These are phyloP conservation scores for Volvariella surrecta DNA, from an alignment of 1,284 basidiomycete genomes.

Conservation along the genomic window DNA sequence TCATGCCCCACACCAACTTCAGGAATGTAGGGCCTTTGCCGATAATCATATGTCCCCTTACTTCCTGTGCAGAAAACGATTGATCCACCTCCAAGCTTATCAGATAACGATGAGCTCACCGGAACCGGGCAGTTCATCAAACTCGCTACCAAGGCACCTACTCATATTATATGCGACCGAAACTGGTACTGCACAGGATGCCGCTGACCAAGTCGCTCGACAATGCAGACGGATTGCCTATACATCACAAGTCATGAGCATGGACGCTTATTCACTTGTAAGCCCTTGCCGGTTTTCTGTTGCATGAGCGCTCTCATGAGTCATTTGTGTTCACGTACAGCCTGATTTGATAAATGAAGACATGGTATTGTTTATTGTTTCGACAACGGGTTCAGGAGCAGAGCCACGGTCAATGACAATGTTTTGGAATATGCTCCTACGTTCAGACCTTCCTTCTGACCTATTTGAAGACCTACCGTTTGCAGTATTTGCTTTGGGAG, in stretches of 20 bases:
- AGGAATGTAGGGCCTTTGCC: too few species aligned
- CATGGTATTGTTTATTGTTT: slow-evolving; percentile 82
- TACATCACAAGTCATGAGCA: slow-evolving; percentile 48
- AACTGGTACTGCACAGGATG: slow-evolving; percentile 84
- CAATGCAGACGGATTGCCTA: slow-evolving; percentile 64
- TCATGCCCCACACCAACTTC: too few species aligned
- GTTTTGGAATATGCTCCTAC: slow-evolving; percentile 81
- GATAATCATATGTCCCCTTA: too few species aligned
- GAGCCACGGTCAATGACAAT: slow-evolving; percentile 80
- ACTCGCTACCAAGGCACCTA: slow-evolving; percentile 6
- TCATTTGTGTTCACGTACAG: too few species aligned
- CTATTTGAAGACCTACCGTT: slow-evolving; percentile 78
- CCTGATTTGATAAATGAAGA: slow-evolving; percentile 63
- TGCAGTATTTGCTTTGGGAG: slow-evolving; percentile 85
- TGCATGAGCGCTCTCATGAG: background rate
- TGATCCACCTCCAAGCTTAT: too few species aligned
- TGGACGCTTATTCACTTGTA: slow-evolving; percentile 69
- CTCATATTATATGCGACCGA: slow-evolving; percentile 86
- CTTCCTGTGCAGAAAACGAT: too few species aligned
- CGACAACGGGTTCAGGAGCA: slow-evolving; percentile 87
- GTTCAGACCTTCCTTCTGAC: slow-evolving; percentile 74
- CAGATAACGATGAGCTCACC: too few species aligned
- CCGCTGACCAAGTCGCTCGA: slow-evolving; percentile 71
- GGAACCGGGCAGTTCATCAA: too few species aligned
- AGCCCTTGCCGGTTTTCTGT: slow-evolving; percentile 14